Percentiles rank a stretch among this genome's conserved stretches.
Evolutionary conservation across 179 eudicot species (phyloP).

Genomic region (Heliamphora ciliata): DNA sequence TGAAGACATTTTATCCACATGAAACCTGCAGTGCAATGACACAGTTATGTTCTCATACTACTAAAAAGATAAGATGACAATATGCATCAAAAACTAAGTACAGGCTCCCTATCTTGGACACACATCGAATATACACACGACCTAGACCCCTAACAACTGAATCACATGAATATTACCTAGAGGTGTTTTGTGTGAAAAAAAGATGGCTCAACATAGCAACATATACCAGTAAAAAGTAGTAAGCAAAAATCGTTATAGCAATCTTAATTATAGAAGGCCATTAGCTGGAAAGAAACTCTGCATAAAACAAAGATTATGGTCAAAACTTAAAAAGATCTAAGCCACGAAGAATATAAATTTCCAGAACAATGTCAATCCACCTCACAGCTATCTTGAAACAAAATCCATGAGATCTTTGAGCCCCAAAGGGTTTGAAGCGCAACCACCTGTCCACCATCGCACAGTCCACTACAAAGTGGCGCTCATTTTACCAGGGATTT

Average conservation of each 20-base stretch:
- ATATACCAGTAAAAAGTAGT: neutral
- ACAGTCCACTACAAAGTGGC: neutral
- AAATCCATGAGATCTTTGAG: neutral
- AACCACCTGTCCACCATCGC: neutral
- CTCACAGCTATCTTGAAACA: neutral
- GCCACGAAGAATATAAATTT: neutral
- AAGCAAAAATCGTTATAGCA: neutral
- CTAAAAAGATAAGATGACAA: neutral
- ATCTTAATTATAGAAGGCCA: neutral
- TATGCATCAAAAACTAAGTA: neutral
- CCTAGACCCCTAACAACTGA: neutral
- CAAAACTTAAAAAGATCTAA: too few species aligned
- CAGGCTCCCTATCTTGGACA: neutral
- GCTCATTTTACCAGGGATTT: too few species aligned
- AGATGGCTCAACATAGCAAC: neutral
- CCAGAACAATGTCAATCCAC: neutral
- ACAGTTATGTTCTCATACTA: neutral
- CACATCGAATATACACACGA: neutral
- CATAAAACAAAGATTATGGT: too few species aligned
- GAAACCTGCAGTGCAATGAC: conserved; percentile 61
- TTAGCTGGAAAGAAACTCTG: neutral
- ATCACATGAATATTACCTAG: neutral
- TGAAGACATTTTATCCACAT: conserved; percentile 92
- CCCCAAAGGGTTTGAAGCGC: neutral
- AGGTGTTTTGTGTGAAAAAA: neutral